phyloP scores from a whole-genome alignment of 176 grass and related monocot genomes.

The Canna indica region DNA sequence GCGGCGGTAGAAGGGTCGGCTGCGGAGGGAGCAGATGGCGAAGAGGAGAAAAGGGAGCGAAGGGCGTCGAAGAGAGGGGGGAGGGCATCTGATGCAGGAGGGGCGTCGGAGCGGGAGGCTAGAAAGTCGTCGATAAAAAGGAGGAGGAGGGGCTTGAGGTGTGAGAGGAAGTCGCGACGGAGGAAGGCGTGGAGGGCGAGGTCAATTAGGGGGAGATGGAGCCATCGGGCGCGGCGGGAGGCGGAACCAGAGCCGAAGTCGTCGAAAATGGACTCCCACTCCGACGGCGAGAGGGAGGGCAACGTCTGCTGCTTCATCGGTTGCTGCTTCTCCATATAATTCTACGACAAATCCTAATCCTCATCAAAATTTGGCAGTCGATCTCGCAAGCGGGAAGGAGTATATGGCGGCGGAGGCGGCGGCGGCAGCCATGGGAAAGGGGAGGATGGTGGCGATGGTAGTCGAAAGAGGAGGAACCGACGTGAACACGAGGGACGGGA shows the following conservation, averaged over 20 bases:
- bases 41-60: conserved; percentile 21
- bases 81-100: conserved; percentile 24
- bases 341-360: background rate
- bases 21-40: conserved; percentile 31
- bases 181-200: conserved; percentile 54
- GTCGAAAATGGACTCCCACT: conserved; percentile 59
- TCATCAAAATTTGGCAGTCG: background rate
- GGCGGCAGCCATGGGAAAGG: background rate
- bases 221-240: conserved; percentile 40
- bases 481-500: background rate
- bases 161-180: conserved; percentile 69
- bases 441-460: background rate
- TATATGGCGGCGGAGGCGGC: background rate
- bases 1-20: conserved; percentile 11
- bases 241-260: conserved; percentile 34
- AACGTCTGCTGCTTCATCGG: background rate
- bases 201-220: conserved; percentile 65
- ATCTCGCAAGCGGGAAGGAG: background rate
- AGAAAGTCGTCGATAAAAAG: conserved; percentile 10
- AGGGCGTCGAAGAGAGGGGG: conserved; percentile 27
- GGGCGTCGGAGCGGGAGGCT: conserved; percentile 27
- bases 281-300: conserved; percentile 40
- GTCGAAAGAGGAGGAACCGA: background rate
- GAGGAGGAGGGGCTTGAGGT: conserved; percentile 30
- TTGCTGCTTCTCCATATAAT: conserved; percentile 11